Evolutionary conservation across 495 filamentous ascomycete genomes (phyloP).

Genomic region (Penicillium soppii): DNA sequence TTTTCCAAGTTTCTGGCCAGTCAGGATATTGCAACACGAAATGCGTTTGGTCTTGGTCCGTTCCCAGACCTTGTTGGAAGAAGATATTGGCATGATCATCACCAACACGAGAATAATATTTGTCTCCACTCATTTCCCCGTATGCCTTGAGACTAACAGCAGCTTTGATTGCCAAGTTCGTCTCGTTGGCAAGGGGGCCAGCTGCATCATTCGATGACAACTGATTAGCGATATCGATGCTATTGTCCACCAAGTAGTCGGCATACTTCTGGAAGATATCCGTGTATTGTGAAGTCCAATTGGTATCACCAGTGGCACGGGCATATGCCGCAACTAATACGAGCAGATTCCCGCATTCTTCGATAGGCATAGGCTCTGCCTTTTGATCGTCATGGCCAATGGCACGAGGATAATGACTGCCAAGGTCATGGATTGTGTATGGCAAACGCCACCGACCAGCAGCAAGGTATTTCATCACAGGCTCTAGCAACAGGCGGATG

Average conservation of each 20-base stretch:
- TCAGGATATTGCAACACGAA: conserved; percentile 45
- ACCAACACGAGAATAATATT: conserved; percentile 40
- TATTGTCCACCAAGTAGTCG: conserved; percentile 50
- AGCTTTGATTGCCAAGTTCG: conserved; percentile 57
- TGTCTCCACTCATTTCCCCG: conserved; percentile 38
- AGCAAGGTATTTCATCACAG: conserved; percentile 49
- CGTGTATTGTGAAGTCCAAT: conserved; percentile 36
- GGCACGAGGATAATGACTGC: conserved; percentile 47
- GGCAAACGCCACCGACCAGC: conserved; percentile 41
- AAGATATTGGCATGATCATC: conserved; percentile 39
- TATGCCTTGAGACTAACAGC: conserved; percentile 54
- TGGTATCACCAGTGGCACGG: conserved; percentile 38
- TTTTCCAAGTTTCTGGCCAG: conserved; percentile 37
- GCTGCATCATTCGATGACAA: conserved; percentile 57
- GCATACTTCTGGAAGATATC: conserved; percentile 44
- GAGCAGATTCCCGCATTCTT: conserved; percentile 48
- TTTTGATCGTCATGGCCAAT: conserved; percentile 46
- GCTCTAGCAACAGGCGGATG: conserved; percentile 49
- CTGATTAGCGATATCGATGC: conserved; percentile 48
- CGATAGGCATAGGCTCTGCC: conserved; percentile 48
- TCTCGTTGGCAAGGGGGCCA: conserved; percentile 51
- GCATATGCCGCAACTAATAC: conserved; percentile 43
- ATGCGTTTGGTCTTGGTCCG: conserved; percentile 37
- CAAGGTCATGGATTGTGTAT: conserved; percentile 49
- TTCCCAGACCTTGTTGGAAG: conserved; percentile 38